Evolutionary conservation across 169 alveolate species (phyloP), one percentile per base, ranked within the genome.

Genomic region (Cryptosporidium xiaoi): DNA sequence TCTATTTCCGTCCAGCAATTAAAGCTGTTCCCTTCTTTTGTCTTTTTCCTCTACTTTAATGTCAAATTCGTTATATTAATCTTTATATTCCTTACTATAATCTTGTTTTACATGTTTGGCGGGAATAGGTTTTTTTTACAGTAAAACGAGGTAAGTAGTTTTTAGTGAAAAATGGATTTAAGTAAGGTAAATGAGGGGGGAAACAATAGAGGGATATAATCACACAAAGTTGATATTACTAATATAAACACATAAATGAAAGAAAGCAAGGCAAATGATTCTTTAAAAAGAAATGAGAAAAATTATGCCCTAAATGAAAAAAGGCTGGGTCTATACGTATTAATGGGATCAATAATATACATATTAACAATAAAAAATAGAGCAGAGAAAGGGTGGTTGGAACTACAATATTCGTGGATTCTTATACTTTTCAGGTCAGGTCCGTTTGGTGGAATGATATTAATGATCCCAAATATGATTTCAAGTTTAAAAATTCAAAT

Each of bases 371-470:
- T 77, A 31, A 77, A 60, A 48, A 77, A 77, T 40, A 77, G 44
- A 18, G 31, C 31, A 36, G 87, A 77, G 40, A 77, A 60, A 8
- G 87, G 87, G n/a, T 77, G 71, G 71, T n/a, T 60, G 46, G 71
- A 60, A 58, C 24, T 51, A 24, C 64, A 71, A 8, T 77, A 27
- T 77, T 40, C 69, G 13, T 77, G 87, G 87, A 24, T 77, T 36
- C 50, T 77, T 13, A 44, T 77, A 77, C 51, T 77, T 29, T 77
- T 77, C 16, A 77, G 87, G 64, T 58, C 71, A 24, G 87, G 87
- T 15, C 87, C 87, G 20, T 18, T 77, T 12, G 69, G 69, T 34
- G 87, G 87, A 40, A 77, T 77, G 56, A 62, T 77, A n/a, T 77
- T 56, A 31, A 77, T 77, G 77, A 77, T 77, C 36, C 71, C 87